These are phyloP conservation scores for Paecilomyces variotii DNA, from an alignment of 2,329 filamentous ascomycete genomes.

Conservation along the genomic window DNA sequence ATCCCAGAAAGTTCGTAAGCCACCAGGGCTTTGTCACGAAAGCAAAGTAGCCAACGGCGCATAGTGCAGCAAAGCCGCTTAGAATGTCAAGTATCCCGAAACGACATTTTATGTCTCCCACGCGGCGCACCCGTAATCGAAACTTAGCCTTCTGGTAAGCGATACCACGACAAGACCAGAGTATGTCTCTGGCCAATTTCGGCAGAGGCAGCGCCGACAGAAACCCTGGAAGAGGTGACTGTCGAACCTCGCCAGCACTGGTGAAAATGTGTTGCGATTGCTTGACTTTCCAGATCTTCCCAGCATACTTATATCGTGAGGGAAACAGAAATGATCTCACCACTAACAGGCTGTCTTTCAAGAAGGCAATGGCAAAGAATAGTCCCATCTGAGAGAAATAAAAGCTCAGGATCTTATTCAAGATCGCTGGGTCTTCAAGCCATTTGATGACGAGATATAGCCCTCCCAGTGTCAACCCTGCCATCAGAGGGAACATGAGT, in stretches of 20 bases:
- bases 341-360: conserved; percentile 64
- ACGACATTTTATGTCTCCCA: conserved; percentile 33
- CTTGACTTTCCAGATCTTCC: conserved; percentile 41
- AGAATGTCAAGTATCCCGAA: conserved; percentile 42
- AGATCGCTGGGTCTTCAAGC: conserved; percentile 68
- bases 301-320: conserved; percentile 51
- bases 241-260: conserved; percentile 13
- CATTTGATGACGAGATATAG: conserved; percentile 87
- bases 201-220: conserved; percentile 42
- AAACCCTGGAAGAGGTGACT: conserved; percentile 46
- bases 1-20: conserved; percentile 78
- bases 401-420: conserved; percentile 74
- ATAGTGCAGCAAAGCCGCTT: conserved; percentile 49
- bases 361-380: conserved; percentile 64
- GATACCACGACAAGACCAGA: conserved; percentile 45
- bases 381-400: conserved; percentile 78
- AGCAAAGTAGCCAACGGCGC: conserved; percentile 57
- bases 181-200: conserved; percentile 16
- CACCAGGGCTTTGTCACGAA: conserved; percentile 56
- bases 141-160: conserved; percentile 45
- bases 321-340: conserved; percentile 65
- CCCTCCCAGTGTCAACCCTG: conserved; percentile 61
- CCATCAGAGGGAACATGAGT: conserved; percentile 73
- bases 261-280: conserved; percentile 24
- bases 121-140: conserved; percentile 47